Base-by-base conservation (phyloP, 805 yeast species). In the Torulaspora indica region DNA sequence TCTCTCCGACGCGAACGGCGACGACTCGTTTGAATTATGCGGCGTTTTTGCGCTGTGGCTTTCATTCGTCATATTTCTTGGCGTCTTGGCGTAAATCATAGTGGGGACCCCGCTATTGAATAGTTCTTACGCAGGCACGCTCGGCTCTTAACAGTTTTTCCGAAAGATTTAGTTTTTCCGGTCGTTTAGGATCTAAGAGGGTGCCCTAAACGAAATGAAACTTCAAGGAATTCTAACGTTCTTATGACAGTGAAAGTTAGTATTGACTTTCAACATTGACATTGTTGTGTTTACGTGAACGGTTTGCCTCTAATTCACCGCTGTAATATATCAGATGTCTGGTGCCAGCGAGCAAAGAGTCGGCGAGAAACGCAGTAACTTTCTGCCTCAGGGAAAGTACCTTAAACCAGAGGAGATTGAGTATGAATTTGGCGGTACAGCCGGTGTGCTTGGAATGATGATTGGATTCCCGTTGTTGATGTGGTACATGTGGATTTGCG, bases 401-500 rank as follows among this genome's bases (percentile, higher is more conserved):
- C 51, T 72, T 47, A 67, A 70, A 44, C 67, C 68, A 31, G 77
- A 78, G 42, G 74, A 79, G 44, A 74, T 79, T 47, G 91, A 81
- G 58, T 87, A 79, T 71, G 98, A 93, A 56, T 93, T 91, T 60
- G 98, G 98, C 40, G 98, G 98, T 0, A 83, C 95, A 20, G 66
- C 73, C 5, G 98, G 98, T 45, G 96, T 88, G 38, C 46, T 82
- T 15, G 91, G 90, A 5, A 91, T 93, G 98, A 78, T 91, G 81
- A 61, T 78, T 35, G 95, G 95, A 3, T 93, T 93, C 70, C 98
- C 98, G 6, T 60, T 82, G 37, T 73, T 93, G 60, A 93, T 93
- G 98, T 87, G 83, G 75, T 93, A 93, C 69, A 84, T 93, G 93
- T 91, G 96, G 95, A 81, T 91, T 43, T 76, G 88, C 57, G 91